A percentile compares a stretch with the other conserved stretches of the same genome.
Conservation (phyloP, 2,329 filamentous ascomycete species). For the Ophiostoma triangulosporum region DNA sequence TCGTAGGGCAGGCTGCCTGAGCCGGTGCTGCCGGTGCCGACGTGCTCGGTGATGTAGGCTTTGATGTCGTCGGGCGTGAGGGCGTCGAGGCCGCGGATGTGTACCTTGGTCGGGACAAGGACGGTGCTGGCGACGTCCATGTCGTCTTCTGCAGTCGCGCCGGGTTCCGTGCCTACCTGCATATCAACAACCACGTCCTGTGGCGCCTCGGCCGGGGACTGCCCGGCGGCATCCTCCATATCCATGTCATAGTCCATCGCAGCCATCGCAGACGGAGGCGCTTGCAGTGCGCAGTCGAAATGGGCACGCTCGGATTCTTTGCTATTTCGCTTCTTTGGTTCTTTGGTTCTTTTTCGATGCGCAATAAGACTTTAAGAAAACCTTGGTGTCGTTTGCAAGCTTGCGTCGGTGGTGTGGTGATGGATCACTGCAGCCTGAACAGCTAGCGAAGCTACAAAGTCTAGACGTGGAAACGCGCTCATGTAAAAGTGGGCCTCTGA, state of each 20-base stretch:
- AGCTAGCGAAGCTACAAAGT: not conserved
- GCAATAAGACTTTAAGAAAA: too few species aligned
- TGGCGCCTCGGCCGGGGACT: slow-evolving; percentile 1
- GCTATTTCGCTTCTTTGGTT: too few species aligned
- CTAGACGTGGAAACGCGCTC: not conserved
- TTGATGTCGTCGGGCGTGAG: slow-evolving; percentile 71
- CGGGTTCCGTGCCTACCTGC: slow-evolving; percentile 21
- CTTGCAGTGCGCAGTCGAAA: not conserved
- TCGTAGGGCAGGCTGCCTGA: slow-evolving; percentile 30
- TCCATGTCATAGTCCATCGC: slow-evolving; percentile 59
- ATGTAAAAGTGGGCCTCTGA: not conserved
- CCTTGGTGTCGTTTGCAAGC: too few species aligned
- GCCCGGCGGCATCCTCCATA: slow-evolving; percentile 46
- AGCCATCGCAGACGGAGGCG: not conserved
- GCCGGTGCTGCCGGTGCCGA: slow-evolving; percentile 30
- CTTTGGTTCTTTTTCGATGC: too few species aligned
- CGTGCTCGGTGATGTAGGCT: slow-evolving; percentile 58
- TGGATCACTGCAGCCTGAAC: not conserved
- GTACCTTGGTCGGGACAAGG: slow-evolving; percentile 50
- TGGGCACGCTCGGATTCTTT: too few species aligned
- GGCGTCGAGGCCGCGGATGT: slow-evolving; percentile 70
- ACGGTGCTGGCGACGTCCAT: not conserved
- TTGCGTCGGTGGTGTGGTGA: not conserved
- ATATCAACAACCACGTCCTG: slow-evolving; percentile 16
- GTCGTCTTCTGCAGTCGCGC: slow-evolving; percentile 22